Percentiles rank a stretch among this genome's conserved stretches.
These are phyloP conservation scores for Odontarrhena argentea DNA, from an alignment of 345 rosid genomes.

Conservation along the genomic window DNA sequence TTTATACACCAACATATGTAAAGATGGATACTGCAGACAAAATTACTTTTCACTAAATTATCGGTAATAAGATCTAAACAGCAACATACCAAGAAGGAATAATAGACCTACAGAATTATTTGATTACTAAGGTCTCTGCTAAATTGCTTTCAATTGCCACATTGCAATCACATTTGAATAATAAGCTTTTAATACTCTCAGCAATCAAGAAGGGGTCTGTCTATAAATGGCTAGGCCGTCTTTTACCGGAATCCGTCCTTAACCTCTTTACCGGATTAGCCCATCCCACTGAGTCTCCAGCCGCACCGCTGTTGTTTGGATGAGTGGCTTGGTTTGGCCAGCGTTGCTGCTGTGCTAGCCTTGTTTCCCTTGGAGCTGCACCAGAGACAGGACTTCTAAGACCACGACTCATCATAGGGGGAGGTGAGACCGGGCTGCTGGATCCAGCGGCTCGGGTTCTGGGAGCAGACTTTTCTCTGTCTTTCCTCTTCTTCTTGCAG, in stretches of 20 bases:
- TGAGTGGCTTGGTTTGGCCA: slow-evolving; percentile 71
- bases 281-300: slow-evolving; percentile 80
- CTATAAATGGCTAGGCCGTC: slow-evolving; percentile 90
- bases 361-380: slow-evolving; percentile 57
- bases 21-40: slow-evolving; percentile 18
- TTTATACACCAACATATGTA: slow-evolving; percentile 22
- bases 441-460: slow-evolving; percentile 70
- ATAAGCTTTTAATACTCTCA: slow-evolving; percentile 23
- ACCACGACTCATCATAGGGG: slow-evolving; percentile 56
- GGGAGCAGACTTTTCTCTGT: slow-evolving; percentile 72
- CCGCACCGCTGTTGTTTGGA: slow-evolving; percentile 52
- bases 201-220: slow-evolving; percentile 9
- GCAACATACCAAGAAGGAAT: slow-evolving; percentile 22
- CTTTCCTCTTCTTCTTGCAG: slow-evolving; percentile 99
- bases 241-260: slow-evolving; percentile 90
- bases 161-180: slow-evolving; percentile 20
- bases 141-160: slow-evolving; percentile 26
- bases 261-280: slow-evolving; percentile 97
- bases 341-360: slow-evolving; percentile 67
- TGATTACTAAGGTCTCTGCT: slow-evolving; percentile 30
- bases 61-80: slow-evolving; percentile 24
- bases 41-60: slow-evolving; percentile 6
- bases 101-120: slow-evolving; percentile 29
- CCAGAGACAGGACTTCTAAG: slow-evolving; percentile 59
- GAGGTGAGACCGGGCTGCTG: slow-evolving; percentile 80